phyloP scores from a whole-genome alignment of 2,329 filamentous ascomycete genomes.

The Diaporthe humulicola region DNA sequence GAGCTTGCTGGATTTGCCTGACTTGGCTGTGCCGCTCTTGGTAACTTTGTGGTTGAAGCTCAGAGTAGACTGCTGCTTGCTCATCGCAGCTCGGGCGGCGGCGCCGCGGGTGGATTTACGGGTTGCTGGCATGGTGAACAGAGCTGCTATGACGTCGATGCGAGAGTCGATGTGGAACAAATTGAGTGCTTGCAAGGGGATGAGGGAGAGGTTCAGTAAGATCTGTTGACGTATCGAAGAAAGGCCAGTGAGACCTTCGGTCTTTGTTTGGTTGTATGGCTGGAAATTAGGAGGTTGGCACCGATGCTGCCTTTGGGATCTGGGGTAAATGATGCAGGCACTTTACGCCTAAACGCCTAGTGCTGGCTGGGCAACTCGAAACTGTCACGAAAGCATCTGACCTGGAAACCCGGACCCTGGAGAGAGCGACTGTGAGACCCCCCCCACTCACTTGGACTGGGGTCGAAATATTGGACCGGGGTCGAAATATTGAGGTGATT shows the following conservation, averaged over 20 bases:
- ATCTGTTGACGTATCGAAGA: no score
- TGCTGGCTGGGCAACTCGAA: constrained; percentile 70
- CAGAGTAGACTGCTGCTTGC: constrained; percentile 66
- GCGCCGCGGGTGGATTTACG: constrained; percentile 59
- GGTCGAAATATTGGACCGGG: no score
- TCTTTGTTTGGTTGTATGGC: not conserved
- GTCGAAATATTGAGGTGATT: no score
- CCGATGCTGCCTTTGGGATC: constrained; percentile 42
- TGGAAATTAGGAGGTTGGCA: constrained; percentile 33
- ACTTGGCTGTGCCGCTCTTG: constrained; percentile 64
- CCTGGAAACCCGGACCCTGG: constrained; percentile 21
- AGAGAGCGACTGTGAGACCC: no score
- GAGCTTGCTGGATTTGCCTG: constrained; percentile 52
- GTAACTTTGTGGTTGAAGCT: constrained; percentile 71
- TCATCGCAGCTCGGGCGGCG: constrained; percentile 49
- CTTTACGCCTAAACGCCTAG: constrained; percentile 24
- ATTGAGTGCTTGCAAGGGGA: constrained; percentile 12
- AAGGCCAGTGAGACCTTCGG: not conserved
- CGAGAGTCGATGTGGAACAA: not conserved
- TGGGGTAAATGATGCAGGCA: constrained; percentile 31
- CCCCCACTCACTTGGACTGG: no score
- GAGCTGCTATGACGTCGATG: constrained; percentile 39
- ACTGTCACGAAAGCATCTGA: constrained; percentile 64
- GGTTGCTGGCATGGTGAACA: constrained; percentile 61
- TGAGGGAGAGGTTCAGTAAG: not conserved